phyloP scores from a whole-genome alignment of 148 eudicot genomes.

The Cornus suecica region DNA sequence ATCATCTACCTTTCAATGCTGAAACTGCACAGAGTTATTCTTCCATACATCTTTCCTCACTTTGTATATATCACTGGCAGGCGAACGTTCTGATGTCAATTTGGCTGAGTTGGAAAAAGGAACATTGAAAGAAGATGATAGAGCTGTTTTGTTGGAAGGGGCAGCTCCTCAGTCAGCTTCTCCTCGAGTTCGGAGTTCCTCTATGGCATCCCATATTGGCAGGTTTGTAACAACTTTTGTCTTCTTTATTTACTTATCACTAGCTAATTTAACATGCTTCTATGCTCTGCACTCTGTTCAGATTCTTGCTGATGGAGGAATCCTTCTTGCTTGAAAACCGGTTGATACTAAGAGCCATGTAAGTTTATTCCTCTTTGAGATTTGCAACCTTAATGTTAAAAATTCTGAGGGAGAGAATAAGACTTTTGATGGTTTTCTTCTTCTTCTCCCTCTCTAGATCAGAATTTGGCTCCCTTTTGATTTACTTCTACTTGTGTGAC shows the following conservation, averaged over 20 bases:
- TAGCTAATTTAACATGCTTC: slow-evolving; percentile 8
- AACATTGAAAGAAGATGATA: slow-evolving; percentile 64
- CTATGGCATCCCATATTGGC: slow-evolving; percentile 47
- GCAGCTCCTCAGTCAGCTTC: slow-evolving; percentile 55
- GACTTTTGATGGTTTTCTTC: slow-evolving; percentile 11
- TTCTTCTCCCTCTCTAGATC: slow-evolving; percentile 42
- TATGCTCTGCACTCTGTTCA: slow-evolving; percentile 20
- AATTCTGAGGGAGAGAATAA: neutral
- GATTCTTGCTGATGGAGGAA: slow-evolving; percentile 75
- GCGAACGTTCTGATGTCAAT: slow-evolving; percentile 60
- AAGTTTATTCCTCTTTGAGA: slow-evolving; percentile 29
- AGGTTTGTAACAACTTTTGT: slow-evolving; percentile 33
- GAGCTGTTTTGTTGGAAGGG: slow-evolving; percentile 66
- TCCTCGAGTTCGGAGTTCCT: slow-evolving; percentile 46
- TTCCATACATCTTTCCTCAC: neutral
- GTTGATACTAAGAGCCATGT: slow-evolving; percentile 80
- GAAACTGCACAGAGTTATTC: too few species aligned
- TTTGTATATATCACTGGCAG: slow-evolving; percentile 34
- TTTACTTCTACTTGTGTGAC: slow-evolving; percentile 79
- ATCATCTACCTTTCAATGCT: neutral
- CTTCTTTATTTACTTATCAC: neutral
- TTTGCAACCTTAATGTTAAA: slow-evolving; percentile 2
- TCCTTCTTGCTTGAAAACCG: slow-evolving; percentile 78
- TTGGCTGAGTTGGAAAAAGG: slow-evolving; percentile 58
- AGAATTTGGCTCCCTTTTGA: slow-evolving; percentile 72